Base-by-base conservation (phyloP, 805 yeast species). In the Metschnikowia picachoensis region DNA sequence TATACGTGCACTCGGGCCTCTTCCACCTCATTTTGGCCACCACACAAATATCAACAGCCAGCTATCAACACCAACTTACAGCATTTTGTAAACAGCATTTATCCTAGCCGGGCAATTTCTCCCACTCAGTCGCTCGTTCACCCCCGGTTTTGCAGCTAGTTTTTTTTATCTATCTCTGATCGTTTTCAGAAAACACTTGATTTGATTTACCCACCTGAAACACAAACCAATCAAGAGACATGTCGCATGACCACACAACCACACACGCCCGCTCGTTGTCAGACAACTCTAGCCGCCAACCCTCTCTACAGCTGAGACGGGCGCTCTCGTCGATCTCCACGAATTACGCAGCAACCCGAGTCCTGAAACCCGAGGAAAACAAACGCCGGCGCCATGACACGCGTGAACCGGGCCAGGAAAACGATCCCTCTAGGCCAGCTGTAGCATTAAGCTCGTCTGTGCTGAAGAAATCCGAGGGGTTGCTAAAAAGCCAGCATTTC, bases 401-500 rank as follows among this genome's bases (percentile, higher is more conserved):
- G 2, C 46, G 55, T n/a, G 58, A 54, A 30, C 25, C 46, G 11
- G 58, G 56, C 39, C 54, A 52, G 33, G 58, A 54, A 35, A 54
- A 54, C 29, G 56, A 47, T 13, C 41, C 41, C 2, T 33, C 20
- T 32, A 41, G 36, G 30, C 30, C 31, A n/a, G 29, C 46, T 35
- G 7, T 33, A 31, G 33, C 36, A 30, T 28, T 46, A 37, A 48
- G 47, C 30, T 42, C 47, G 16, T 40, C 50, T 12, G 50, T 39
- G 29, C 49, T 46, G 37, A 46, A 49, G 29, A 39, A 30, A 39
- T 46, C 54, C 11, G 55, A 51, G 20, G 52, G 49, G 27, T 48
- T 43, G 36, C 55, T 53, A 44, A 52, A 53, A 47, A 55, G 52
- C 50, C 49, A 51, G 32, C 56, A 55, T 28, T 52, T 55, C 33